Evolutionary conservation across 139 green algal genomes (phyloP), one percentile per base, ranked within the genome.

Genomic region (Haematococcus lacustris): DNA sequence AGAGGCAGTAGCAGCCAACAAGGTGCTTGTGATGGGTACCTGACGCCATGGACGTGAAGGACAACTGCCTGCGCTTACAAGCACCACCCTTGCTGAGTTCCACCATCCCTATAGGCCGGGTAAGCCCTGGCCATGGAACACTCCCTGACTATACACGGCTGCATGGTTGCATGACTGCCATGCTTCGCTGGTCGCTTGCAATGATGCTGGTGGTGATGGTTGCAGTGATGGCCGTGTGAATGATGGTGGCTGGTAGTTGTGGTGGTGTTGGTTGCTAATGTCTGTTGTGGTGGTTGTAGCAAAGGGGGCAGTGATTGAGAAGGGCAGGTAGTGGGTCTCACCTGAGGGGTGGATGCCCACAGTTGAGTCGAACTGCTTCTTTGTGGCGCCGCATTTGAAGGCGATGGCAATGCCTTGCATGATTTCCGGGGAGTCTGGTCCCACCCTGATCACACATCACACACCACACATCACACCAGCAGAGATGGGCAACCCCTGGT

Each of bases 401-500:
- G 93, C 95, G 3, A 98, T 82, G 3, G 86, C 94, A 70, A 99
- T 89, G 62, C 95, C 95, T 85, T 98, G 91, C 5, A 98, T 91
- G 75, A 98, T 98, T 80, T 98, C 94, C 0, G 91, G 84, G 0
- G 89, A 73, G 66, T 98, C 94, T 13, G 85, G 81, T 7, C 94
- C 94, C 32, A 96, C 91, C 83, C 83, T 88, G 59, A 39, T 53
- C 43, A 53, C 43, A 9, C 43, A 17, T 17, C 71, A 23, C n/a
- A n/a, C 13, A 65, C 5, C 57, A 65, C 57, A 53, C 57, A 30
- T 35, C 57, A 33, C 57, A 65, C 13, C 26, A 65, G 57, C 57
- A 65, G 26, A 23, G 5, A 25, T 33, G 23, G 57, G n/a, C n/a
- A n/a, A n/a, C n/a, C n/a, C n/a, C n/a, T n/a, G n/a, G n/a, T n/a